Base-by-base conservation (phyloP, 805 yeast species). In the Candida berthetii region DNA sequence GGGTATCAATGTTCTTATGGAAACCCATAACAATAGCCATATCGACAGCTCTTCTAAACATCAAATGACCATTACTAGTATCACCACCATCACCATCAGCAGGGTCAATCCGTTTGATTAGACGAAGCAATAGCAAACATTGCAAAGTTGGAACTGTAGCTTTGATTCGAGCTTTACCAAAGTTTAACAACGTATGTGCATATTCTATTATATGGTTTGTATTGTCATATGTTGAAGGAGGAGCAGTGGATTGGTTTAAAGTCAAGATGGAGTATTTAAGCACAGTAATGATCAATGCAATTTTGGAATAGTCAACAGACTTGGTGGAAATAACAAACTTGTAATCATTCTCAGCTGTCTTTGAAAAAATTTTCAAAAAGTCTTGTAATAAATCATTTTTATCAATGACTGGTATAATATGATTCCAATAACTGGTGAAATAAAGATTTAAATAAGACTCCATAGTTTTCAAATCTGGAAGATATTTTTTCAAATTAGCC, bases 21-120 rank as follows among this genome's bases (percentile, higher is more conserved):
- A 56, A 32, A 2, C 61, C 61, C 48, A 56, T 43, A 1, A 44
- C 16, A 4, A 53, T 31, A 2, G 57, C 58, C 56, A 55, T 54
- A 28, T 32, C 44, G 15, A 55, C 36, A 7, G 58, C 56, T 1
- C 40, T 22, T 25, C 39, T 52, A 27, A 50, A 41, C 1, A 44
- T 8, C 39, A 53, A 19, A 0, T 43, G 19, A 13, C 48, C 46
- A 20, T 48, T 45, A 10, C 47, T 39, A 13, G 44, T 47, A 31
- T 49, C 52, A 18, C 55, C 54, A 17, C 51, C 52, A 43, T 50
- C 57, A 15, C 43, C 45, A 37, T 50, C 53, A 3, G 36, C 13
- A 3, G 58, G 58, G 25, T 48, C 47, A 4, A 50, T 20, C 16
- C 36, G 46, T 24, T 46, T 42, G 10, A 50, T 14, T 13, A 45